Percentiles rank a stretch among this genome's conserved stretches.
These are phyloP conservation scores for Magnusiomyces starmeri DNA, from an alignment of 1,139 yeast genomes.

Conservation along the genomic window DNA sequence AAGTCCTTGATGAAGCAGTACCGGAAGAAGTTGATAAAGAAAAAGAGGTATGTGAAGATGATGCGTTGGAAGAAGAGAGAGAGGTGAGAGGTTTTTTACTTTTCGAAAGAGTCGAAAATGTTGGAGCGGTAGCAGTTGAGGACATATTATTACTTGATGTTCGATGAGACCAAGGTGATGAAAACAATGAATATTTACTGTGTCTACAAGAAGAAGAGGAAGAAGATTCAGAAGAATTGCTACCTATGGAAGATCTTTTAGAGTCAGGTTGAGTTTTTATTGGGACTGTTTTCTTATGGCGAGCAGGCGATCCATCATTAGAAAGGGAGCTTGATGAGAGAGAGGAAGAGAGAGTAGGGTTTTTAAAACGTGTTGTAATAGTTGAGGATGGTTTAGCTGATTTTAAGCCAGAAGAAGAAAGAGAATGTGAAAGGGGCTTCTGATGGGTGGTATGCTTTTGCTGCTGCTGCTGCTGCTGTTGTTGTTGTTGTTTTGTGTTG, in stretches of 20 bases:
- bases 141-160: too few species aligned
- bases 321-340: neutral
- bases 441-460: too few species aligned
- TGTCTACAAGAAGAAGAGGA: too few species aligned
- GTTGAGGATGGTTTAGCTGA: too few species aligned
- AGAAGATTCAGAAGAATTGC: neutral
- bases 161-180: too few species aligned
- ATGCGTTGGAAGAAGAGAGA: neutral
- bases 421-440: too few species aligned
- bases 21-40: neutral
- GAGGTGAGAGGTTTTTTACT: neutral
- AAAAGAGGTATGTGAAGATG: neutral
- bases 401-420: too few species aligned
- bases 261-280: neutral
- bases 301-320: neutral
- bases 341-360: neutral
- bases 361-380: too few species aligned
- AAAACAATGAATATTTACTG: too few species aligned
- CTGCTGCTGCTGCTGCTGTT: too few species aligned
- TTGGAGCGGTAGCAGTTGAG: neutral
- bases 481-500: too few species aligned
- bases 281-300: neutral
- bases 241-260: neutral
- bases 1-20: too few species aligned
- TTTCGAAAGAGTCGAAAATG: neutral